Conservation (phyloP, 1,284 basidiomycete species). For the Ganoderma multipileum region DNA sequence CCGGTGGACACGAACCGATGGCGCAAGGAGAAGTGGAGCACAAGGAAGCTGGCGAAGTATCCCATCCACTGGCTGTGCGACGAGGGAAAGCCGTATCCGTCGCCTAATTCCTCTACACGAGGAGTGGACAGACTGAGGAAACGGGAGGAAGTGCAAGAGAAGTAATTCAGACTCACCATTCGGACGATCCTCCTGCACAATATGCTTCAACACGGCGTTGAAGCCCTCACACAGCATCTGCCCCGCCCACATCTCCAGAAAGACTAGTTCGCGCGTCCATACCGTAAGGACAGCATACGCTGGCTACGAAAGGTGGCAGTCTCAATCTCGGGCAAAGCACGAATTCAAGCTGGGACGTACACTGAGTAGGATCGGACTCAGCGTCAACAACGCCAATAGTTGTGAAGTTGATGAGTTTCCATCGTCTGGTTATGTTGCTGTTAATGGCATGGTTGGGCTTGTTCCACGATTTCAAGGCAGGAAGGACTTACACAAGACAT, state of each 20-base stretch:
- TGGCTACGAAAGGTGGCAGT: constrained; percentile 50
- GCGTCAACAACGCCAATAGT: constrained; percentile 70
- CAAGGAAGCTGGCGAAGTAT: constrained; percentile 81
- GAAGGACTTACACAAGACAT: constrained; percentile 66
- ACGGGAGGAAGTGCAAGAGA: neutral
- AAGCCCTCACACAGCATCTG: constrained; percentile 78
- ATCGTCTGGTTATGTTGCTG: constrained; percentile 57
- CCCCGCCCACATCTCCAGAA: constrained; percentile 85
- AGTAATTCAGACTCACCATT: constrained; percentile 50
- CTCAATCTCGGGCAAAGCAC: neutral
- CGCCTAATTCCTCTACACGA: constrained; percentile 60
- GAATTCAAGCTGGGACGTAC: neutral
- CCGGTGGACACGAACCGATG: constrained; percentile 70
- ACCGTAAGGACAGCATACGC: constrained; percentile 81
- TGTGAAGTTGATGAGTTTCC: constrained; percentile 67
- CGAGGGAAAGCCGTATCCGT: constrained; percentile 88
- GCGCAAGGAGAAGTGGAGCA: constrained; percentile 75
- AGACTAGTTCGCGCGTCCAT: constrained; percentile 78
- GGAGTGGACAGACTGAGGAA: neutral
- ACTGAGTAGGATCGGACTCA: constrained; percentile 19
- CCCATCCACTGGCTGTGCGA: constrained; percentile 92
- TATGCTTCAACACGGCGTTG: constrained; percentile 75
- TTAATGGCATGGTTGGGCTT: constrained; percentile 21
- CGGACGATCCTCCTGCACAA: constrained; percentile 75
- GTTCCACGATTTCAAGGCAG: no score